Percentiles rank a stretch among this genome's conserved stretches.
Evolutionary conservation across 163 green algal species (phyloP).

Genomic region (Chloroidium sp.): DNA sequence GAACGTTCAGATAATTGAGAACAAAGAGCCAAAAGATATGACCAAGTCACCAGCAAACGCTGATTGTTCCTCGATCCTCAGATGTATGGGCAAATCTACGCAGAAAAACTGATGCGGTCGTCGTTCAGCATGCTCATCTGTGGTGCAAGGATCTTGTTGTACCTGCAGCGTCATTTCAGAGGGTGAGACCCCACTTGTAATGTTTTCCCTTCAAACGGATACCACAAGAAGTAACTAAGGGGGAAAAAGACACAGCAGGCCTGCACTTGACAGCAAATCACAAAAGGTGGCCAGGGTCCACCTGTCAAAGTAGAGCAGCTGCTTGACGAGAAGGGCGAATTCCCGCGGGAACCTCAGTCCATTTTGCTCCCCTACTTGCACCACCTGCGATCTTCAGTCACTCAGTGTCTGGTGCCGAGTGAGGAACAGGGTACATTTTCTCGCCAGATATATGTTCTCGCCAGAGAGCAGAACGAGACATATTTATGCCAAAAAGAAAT

Average conservation of each 20-base stretch:
- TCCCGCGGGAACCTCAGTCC: slow-evolving; percentile 79
- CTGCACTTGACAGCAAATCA: no score
- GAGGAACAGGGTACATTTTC: neutral
- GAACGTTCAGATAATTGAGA: no score
- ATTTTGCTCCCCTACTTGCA: slow-evolving; percentile 78
- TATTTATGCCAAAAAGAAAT: no score
- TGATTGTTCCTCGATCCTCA: no score
- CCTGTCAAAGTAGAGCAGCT: slow-evolving; percentile 97
- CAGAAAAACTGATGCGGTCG: slow-evolving; percentile 36
- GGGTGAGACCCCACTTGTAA: neutral
- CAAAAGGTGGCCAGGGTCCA: neutral
- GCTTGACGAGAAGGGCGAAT: slow-evolving; percentile 96
- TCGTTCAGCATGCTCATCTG: slow-evolving; percentile 68
- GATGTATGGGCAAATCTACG: no score
- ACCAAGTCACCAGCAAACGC: no score
- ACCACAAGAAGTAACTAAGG: no score
- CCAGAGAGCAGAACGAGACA: no score
- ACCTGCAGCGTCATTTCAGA: slow-evolving; percentile 20
- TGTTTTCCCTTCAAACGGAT: neutral
- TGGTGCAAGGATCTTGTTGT: slow-evolving; percentile 70
- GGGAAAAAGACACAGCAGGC: no score
- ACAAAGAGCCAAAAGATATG: no score
- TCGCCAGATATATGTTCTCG: no score
- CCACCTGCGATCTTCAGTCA: slow-evolving; percentile 32
- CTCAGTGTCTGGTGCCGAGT: neutral